phyloP scores from a whole-genome alignment of 495 filamentous ascomycete genomes.

The Penicillium cataractarum region DNA sequence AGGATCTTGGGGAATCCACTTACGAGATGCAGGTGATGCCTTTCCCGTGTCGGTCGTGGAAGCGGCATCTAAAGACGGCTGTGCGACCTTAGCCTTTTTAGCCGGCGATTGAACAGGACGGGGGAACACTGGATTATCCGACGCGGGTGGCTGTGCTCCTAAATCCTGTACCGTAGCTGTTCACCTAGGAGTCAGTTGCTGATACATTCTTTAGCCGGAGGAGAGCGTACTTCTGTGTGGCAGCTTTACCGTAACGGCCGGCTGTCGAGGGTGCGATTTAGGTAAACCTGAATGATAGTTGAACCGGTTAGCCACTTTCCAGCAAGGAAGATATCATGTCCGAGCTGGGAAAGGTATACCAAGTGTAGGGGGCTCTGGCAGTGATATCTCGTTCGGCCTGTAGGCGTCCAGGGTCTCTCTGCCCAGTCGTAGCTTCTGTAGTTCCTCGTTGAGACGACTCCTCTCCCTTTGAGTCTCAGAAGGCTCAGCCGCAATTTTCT shows the following conservation, averaged over 20 bases:
- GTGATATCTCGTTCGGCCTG: background rate
- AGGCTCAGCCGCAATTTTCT: slow-evolving; percentile 26
- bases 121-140: no score
- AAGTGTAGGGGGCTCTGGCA: background rate
- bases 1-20: background rate
- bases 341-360: background rate
- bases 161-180: no score
- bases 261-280: background rate
- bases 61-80: background rate
- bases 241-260: background rate
- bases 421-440: slow-evolving; percentile 21
- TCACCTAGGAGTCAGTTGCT: no score
- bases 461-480: background rate
- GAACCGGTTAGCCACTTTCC: background rate
- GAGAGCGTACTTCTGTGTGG: background rate
- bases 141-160: no score
- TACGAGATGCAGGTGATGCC: background rate
- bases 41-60: background rate
- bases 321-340: no score
- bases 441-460: slow-evolving; percentile 9
- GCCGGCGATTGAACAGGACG: no score
- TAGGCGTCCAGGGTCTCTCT: slow-evolving; percentile 4
- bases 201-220: background rate
- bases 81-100: no score
- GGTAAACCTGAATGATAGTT: background rate